Base-by-base conservation (phyloP, 306 rosid genomes). In the Fragaria vesca region DNA sequence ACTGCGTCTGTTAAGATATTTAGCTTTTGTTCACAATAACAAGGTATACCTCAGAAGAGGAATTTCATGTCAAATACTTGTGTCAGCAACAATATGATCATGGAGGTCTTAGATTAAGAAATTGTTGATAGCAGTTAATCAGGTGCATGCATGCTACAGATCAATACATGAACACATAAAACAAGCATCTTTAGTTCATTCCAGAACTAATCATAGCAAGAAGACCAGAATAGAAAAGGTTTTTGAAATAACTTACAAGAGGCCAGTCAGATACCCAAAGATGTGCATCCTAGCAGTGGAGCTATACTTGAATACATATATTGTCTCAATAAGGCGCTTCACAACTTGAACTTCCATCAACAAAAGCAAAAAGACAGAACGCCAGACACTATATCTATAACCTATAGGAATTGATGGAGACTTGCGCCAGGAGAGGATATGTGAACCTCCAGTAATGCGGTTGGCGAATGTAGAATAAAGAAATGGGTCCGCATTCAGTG, bases 261-360 rank as follows among this genome's bases (percentile, higher is more conserved):
- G 65, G 79, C 98, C 98, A 32, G 95, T 78, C 20, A 95, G 86
- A 85, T 95, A 92, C 36, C 97, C 97, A 45, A 92, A 3, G 79
- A 89, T 66, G 80, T 94, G 97, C 98, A 92, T 94, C 71, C 90
- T 86, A 81, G 97, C 97, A 20, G 89, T 86, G 36, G 90, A 89
- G 77, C 98, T 87, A 62, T 92, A 92, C 47, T 87, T 85, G 86
- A 92, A 94, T 26, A 91, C 91, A 34, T 83, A 83, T 45, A 87
- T 82, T 8, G 88, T 83, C 81, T 94, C 97, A 79, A 76, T 84
- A 47, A 94, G 88, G 60, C 95, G 97, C 77, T 96, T 81, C 52
- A 87, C 74, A 60, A 90, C 95, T 34, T 94, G 98, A 80, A 81
- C 69, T 60, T 90, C 98, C 97, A 94, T 89, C 77, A 94, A 67